Evolutionary conservation across 2,329 filamentous ascomycete species (phyloP).

Genomic region (Aspergillus sp.): DNA sequence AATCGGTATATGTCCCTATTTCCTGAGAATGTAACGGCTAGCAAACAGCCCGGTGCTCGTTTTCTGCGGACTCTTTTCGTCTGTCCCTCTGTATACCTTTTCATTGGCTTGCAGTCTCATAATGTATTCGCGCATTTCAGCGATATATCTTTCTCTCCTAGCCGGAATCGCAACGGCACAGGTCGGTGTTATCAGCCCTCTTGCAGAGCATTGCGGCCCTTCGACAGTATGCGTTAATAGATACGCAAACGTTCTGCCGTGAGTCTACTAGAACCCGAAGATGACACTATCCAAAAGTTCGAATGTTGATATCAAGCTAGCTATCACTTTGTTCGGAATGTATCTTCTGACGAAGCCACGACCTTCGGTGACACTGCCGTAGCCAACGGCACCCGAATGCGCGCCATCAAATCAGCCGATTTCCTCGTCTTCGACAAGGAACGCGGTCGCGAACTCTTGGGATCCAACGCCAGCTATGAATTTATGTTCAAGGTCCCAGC

Average conservation of each 20-base stretch:
- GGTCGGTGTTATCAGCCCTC: slow-evolving; percentile 18
- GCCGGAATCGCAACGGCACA: slow-evolving; percentile 13
- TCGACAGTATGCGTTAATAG: slow-evolving; percentile 32
- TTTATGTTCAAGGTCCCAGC: slow-evolving; percentile 31
- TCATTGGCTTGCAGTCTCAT: no score
- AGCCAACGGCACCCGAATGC: slow-evolving; percentile 24
- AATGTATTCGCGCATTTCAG: slow-evolving; percentile 1
- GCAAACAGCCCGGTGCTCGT: neutral
- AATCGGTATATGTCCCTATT: no score
- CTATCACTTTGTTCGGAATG: slow-evolving; percentile 31
- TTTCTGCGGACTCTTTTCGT: no score
- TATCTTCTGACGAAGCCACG: slow-evolving; percentile 16
- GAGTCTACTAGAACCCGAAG: slow-evolving; percentile 2
- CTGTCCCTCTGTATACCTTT: no score
- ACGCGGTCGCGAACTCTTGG: slow-evolving; percentile 30
- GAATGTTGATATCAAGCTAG: slow-evolving; percentile 17
- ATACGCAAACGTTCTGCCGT: slow-evolving; percentile 24
- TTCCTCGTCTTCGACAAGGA: slow-evolving; percentile 34
- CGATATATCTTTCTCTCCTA: slow-evolving; percentile 2
- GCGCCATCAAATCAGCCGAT: slow-evolving; percentile 24
- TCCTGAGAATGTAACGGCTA: no score
- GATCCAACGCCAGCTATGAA: slow-evolving; percentile 29
- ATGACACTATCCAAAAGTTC: neutral
- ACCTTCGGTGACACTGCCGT: slow-evolving; percentile 26
- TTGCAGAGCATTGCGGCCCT: slow-evolving; percentile 22